Conservation (phyloP, 441 rosid genomes). For the Metrosideros polymorpha region DNA sequence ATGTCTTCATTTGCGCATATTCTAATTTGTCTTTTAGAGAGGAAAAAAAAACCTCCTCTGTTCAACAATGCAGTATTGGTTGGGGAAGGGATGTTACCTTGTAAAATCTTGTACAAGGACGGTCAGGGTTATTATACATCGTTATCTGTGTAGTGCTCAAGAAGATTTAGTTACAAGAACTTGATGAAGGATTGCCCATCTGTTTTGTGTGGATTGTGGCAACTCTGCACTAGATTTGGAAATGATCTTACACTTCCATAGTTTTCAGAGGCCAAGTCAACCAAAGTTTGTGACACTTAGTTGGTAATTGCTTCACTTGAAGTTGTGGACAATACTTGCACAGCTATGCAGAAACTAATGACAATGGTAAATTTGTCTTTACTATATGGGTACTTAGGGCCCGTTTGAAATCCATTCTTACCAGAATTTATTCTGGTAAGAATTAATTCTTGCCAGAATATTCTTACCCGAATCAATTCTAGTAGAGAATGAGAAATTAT, state of each 20-base stretch:
- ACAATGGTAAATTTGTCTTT: constrained; percentile 26
- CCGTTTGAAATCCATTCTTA: no score
- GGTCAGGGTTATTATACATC: not conserved
- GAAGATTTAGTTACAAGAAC: constrained; percentile 56
- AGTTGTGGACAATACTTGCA: constrained; percentile 26
- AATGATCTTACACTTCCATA: constrained; percentile 1
- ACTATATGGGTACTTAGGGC: not conserved
- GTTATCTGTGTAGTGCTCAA: constrained; percentile 50
- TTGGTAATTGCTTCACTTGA: constrained; percentile 37
- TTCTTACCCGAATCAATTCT: no score
- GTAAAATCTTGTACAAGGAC: not conserved
- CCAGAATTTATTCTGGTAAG: no score
- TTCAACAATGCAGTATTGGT: no score
- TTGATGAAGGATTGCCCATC: constrained; percentile 60
- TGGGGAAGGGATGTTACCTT: no score
- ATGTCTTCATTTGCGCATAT: not conserved
- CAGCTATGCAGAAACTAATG: constrained; percentile 51
- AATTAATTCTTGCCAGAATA: no score
- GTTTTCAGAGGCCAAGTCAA: constrained; percentile 10
- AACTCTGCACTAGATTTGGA: constrained; percentile 11
- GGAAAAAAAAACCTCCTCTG: not conserved
- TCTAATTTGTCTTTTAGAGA: not conserved
- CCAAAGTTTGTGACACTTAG: constrained; percentile 13
- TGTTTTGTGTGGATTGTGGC: constrained; percentile 35
- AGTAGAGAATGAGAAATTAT: no score